Base-by-base conservation (phyloP, 1,139 yeast species). In the Hansenula lynferdii region DNA sequence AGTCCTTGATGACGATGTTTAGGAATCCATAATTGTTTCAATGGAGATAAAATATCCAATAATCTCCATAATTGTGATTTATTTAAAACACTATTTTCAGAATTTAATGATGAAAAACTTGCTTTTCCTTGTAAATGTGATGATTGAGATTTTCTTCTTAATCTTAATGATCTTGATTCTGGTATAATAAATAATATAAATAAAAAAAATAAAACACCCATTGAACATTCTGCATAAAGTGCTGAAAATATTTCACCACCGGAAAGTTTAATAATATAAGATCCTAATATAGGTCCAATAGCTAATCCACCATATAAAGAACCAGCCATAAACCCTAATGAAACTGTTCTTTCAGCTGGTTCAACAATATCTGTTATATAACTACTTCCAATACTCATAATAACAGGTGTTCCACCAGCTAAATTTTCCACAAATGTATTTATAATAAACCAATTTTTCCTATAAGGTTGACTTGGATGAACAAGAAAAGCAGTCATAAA, bases 351-450 rank as follows among this genome's bases (percentile, higher is more conserved):
- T 37, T 70, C 64, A 25, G 63, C 64, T 1, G 81, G 70, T 14
- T 74, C 77, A 12, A 75, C 77, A 34, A 80, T 74, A 58, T 85
- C 94, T 5, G 84, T 67, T 22, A 82, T 67, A 51, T 82, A 84
- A 35, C 85, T 71, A 47, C 74, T 74, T 14, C 72, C 61, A 23
- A 82, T 54, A n/a, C 81, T 70, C 37, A 76, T 53, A 32, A 78
- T 43, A 12, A 77, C 65, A 38, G 71, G 53, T 1, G 69, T 31
- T 0, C 84, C 77, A 18, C 94, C 94, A n/a, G 77, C 70, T 2
- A 69, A 36, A 28, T 75, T 70, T 27, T 70, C 69, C 6, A 78
- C 30, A 4, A 69, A 42, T 9, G 70, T 70, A 8, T 60, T 69
- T 8, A 51, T 50, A 12, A 58, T 61, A 44, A 72, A 69, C 50